Conservation (phyloP, 2,329 filamentous ascomycete genomes). For the Knoxdaviesia proteae region DNA sequence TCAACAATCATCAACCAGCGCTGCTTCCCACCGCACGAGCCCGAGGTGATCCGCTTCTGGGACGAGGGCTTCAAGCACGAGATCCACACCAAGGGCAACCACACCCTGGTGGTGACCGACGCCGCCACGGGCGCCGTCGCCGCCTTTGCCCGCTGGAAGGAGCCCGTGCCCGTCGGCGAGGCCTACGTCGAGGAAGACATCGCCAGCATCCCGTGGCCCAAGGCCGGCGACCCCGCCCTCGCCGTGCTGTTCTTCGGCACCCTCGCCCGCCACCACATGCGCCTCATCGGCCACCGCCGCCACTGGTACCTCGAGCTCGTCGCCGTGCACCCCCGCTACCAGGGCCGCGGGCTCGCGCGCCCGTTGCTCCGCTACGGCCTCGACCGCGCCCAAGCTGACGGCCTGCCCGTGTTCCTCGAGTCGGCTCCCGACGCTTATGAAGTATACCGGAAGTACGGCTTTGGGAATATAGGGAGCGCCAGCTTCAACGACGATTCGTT, state of each 20-base stretch:
- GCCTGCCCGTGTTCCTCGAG: conserved; percentile 1
- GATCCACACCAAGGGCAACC: conserved; percentile 15
- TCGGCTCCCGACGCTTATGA: not conserved
- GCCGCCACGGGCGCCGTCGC: conserved; percentile 2
- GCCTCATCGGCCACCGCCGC: conserved; percentile 17
- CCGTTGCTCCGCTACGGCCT: conserved; percentile 25
- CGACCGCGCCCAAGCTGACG: conserved; percentile 19
- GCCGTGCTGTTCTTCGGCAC: conserved; percentile 19
- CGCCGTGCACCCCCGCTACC: conserved; percentile 18
- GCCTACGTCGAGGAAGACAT: conserved; percentile 8
- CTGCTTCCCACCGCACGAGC: conserved; percentile 14
- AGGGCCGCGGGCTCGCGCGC: conserved; percentile 23
- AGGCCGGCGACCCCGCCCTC: conserved; percentile 14
- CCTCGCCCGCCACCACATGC: conserved; percentile 14
- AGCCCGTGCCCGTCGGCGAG: conserved; percentile 11
- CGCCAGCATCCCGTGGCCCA: conserved; percentile 15
- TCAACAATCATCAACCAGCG: conserved; percentile 15
- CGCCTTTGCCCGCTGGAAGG: conserved; percentile 27
- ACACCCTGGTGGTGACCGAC: conserved; percentile 19
- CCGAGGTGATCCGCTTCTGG: conserved; percentile 15
- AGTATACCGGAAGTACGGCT: conserved; percentile 3
- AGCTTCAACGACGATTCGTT: not conserved
- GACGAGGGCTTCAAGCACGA: conserved; percentile 14
- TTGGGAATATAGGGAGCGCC: not conserved
- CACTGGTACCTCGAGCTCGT: conserved; percentile 30